These are phyloP conservation scores for Helicocarpus griseus DNA, from an alignment of 2,329 filamentous ascomycete genomes.

Conservation along the genomic window DNA sequence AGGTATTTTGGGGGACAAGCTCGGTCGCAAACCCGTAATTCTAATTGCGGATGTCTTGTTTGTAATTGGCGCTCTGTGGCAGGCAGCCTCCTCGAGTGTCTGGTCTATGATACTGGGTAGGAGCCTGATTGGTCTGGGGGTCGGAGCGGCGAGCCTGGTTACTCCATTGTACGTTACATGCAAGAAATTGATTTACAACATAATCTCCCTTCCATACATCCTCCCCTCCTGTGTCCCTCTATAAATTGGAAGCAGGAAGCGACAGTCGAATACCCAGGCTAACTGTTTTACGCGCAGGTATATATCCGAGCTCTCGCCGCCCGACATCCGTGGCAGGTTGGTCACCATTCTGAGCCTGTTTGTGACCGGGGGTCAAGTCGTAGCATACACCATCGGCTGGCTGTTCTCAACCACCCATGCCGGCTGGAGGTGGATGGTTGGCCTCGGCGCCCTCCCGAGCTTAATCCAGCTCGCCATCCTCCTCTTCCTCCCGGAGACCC, in stretches of 20 bases:
- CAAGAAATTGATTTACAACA: neutral
- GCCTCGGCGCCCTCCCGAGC: slow-evolving; percentile 70
- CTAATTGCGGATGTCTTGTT: slow-evolving; percentile 38
- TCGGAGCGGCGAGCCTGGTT: slow-evolving; percentile 56
- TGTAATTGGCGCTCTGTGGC: slow-evolving; percentile 34
- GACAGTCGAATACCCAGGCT: neutral
- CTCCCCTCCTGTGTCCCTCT: neutral
- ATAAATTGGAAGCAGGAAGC: neutral
- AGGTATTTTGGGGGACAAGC: slow-evolving; percentile 41
- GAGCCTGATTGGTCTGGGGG: slow-evolving; percentile 38
- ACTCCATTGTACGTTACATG: slow-evolving; percentile 52
- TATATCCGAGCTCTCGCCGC: slow-evolving; percentile 76
- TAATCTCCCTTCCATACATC: neutral
- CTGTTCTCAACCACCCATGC: slow-evolving; percentile 49
- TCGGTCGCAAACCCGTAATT: slow-evolving; percentile 40
- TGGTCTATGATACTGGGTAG: slow-evolving; percentile 38
- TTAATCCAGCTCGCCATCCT: slow-evolving; percentile 60
- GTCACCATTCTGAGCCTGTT: slow-evolving; percentile 76
- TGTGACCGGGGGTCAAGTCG: slow-evolving; percentile 78
- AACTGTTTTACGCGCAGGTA: slow-evolving; percentile 39
- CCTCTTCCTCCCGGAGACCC: slow-evolving; percentile 72
- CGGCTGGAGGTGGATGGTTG: slow-evolving; percentile 89
- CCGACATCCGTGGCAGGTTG: slow-evolving; percentile 63
- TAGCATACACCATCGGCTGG: slow-evolving; percentile 82
- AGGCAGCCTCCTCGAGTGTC: slow-evolving; percentile 32